These are phyloP conservation scores for Calonectria hongkongensis DNA, from an alignment of 2,329 filamentous ascomycete genomes.

Conservation along the genomic window DNA sequence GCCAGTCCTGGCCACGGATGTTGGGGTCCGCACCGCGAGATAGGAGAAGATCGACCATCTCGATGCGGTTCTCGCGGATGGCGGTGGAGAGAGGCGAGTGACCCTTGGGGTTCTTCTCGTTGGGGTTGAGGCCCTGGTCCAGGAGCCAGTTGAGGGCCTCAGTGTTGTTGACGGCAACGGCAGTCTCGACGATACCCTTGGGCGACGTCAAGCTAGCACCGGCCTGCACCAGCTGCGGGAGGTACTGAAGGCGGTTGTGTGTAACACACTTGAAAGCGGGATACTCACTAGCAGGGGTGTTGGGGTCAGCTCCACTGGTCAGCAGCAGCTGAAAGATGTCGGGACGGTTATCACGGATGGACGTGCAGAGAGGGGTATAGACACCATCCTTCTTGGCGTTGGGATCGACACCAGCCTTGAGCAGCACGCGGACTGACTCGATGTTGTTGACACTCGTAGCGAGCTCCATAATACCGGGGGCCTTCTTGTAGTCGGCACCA, in stretches of 20 bases:
- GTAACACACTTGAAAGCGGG: constrained; percentile 82
- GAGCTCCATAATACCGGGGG: constrained; percentile 78
- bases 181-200: constrained; percentile 80
- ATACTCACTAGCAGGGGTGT: constrained; percentile 77
- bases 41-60: constrained; percentile 76
- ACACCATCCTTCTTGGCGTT: constrained; percentile 79
- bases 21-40: constrained; percentile 76
- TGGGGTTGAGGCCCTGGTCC: constrained; percentile 75
- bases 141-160: constrained; percentile 77
- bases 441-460: constrained; percentile 78
- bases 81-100: constrained; percentile 79
- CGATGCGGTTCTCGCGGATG: constrained; percentile 75
- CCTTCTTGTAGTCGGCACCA: constrained; percentile 76
- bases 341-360: constrained; percentile 79
- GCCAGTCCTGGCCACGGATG: constrained; percentile 81
- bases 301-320: constrained; percentile 75
- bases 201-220: constrained; percentile 76
- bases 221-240: constrained; percentile 75
- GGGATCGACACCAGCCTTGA: constrained; percentile 76
- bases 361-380: constrained; percentile 80
- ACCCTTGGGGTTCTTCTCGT: constrained; percentile 75
- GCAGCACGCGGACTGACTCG: constrained; percentile 74
- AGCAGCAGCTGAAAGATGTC: constrained; percentile 78
- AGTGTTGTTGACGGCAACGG: constrained; percentile 76
- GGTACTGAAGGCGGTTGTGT: constrained; percentile 76